Percentiles rank a stretch among this genome's conserved stretches.
phyloP scores from a whole-genome alignment of 139 green algal species.

The Chlorella sp. region DNA sequence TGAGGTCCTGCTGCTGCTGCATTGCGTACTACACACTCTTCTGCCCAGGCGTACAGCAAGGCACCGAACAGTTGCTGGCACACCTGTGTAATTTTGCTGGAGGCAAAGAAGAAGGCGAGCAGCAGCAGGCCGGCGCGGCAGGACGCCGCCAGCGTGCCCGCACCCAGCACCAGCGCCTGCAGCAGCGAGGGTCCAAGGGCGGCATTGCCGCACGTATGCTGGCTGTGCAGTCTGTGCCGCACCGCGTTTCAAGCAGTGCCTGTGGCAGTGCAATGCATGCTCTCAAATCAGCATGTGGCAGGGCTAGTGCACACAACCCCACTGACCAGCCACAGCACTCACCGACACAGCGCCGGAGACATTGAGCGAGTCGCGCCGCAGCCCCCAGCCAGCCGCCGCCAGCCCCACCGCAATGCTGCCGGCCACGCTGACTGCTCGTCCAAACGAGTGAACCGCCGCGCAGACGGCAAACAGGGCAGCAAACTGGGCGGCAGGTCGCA shows the following conservation, averaged over 20 bases:
- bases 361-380: constrained; percentile 27
- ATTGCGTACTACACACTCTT: too few species aligned
- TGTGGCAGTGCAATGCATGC: too few species aligned
- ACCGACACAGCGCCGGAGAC: constrained; percentile 38
- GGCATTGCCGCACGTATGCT: too few species aligned
- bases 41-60: too few species aligned
- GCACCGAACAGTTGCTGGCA: too few species aligned
- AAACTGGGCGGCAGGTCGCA: constrained; percentile 24
- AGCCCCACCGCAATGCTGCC: constrained; percentile 30
- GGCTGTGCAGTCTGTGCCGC: too few species aligned
- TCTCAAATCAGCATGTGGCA: too few species aligned
- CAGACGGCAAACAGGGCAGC: constrained; percentile 13
- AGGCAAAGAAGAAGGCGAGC: constrained; percentile 84
- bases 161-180: constrained; percentile 69
- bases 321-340: too few species aligned
- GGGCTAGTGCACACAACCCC: too few species aligned
- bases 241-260: too few species aligned
- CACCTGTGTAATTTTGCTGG: constrained; percentile 73
- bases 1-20: too few species aligned
- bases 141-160: constrained; percentile 66
- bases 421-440: neutral
- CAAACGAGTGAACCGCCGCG: constrained; percentile 28
- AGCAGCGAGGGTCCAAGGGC: constrained; percentile 35
- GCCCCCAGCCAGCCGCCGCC: constrained; percentile 23
- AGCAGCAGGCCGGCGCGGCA: constrained; percentile 77